A percentile compares a stretch with the other conserved stretches of the same genome.
Conservation (phyloP, 140 eudicot genomes). For the Senecio squalidus region DNA sequence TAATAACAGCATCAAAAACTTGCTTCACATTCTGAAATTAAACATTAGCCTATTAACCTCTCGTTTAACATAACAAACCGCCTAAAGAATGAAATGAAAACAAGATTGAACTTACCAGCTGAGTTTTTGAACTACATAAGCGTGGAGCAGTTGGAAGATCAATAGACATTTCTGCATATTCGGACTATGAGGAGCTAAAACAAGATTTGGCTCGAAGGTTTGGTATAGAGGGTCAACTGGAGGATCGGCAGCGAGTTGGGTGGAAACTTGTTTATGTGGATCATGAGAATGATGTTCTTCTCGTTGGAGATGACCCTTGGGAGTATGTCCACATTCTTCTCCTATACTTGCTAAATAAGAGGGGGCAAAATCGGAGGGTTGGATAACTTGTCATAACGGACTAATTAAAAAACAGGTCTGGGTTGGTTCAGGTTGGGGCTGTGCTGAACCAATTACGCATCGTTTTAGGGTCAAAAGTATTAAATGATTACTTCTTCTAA, state of each 20-base stretch:
- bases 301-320: too few relatives aligned
- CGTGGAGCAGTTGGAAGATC: slow-evolving; percentile 93
- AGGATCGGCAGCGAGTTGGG: slow-evolving; percentile 68
- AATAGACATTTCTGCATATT: slow-evolving; percentile 65
- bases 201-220: too few relatives aligned
- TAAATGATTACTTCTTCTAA: background rate
- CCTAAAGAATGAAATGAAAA: too few relatives aligned
- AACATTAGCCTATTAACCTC: too few relatives aligned
- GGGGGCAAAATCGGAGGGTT: background rate
- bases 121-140: slow-evolving; percentile 51
- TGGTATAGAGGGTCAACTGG: too few relatives aligned
- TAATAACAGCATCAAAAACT: too few relatives aligned
- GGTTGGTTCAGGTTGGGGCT: too few relatives aligned
- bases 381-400: background rate
- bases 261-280: slow-evolving; percentile 86
- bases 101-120: too few relatives aligned
- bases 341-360: background rate
- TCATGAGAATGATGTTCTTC: slow-evolving; percentile 77
- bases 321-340: slow-evolving; percentile 49
- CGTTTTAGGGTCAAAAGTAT: background rate
- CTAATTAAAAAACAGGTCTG: background rate
- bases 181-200: too few relatives aligned
- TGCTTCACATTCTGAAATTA: too few relatives aligned
- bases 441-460: too few relatives aligned
- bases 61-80: too few relatives aligned